phyloP scores from a whole-genome alignment of 2,329 filamentous ascomycete genomes.

The Elsinoe perseae region DNA sequence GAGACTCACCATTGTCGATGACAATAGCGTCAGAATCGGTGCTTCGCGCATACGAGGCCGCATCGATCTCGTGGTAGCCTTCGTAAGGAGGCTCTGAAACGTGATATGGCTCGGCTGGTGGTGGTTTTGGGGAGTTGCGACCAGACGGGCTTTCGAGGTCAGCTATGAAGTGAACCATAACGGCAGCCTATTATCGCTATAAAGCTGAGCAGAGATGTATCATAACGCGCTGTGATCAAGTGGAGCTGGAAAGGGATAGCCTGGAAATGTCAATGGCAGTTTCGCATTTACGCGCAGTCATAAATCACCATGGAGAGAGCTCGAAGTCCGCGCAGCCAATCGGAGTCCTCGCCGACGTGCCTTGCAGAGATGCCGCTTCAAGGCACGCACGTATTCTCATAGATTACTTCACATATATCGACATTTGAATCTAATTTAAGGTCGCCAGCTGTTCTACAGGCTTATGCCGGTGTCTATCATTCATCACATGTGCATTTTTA shows the following conservation, averaged over 20 bases:
- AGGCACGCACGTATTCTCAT: no score
- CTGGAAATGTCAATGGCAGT: not conserved
- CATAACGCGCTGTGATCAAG: not conserved
- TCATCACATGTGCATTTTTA: no score
- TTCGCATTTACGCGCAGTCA: not conserved
- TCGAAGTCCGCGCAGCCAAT: not conserved
- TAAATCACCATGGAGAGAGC: not conserved
- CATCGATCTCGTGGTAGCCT: conserved; percentile 49
- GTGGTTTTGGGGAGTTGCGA: conserved; percentile 44
- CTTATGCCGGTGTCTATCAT: no score
- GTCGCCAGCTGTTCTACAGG: no score
- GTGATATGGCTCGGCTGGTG: conserved; percentile 45
- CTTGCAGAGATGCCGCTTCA: not conserved
- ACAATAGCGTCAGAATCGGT: conserved; percentile 65
- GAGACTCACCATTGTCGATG: conserved; percentile 80
- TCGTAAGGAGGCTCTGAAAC: conserved; percentile 54
- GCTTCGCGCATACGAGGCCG: conserved; percentile 65
- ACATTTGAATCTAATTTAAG: no score
- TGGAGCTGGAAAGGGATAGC: not conserved
- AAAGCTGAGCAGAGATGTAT: not conserved
- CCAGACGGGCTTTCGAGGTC: conserved; percentile 24
- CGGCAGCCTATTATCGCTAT: not conserved
- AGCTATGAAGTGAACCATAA: conserved; percentile 32
- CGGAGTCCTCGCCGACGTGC: not conserved
- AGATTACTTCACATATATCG: no score